A percentile compares a stretch with the other conserved stretches of the same genome.
Conservation (phyloP, 1,284 basidiomycete species). For the Kalmanozyma brasiliensis region DNA sequence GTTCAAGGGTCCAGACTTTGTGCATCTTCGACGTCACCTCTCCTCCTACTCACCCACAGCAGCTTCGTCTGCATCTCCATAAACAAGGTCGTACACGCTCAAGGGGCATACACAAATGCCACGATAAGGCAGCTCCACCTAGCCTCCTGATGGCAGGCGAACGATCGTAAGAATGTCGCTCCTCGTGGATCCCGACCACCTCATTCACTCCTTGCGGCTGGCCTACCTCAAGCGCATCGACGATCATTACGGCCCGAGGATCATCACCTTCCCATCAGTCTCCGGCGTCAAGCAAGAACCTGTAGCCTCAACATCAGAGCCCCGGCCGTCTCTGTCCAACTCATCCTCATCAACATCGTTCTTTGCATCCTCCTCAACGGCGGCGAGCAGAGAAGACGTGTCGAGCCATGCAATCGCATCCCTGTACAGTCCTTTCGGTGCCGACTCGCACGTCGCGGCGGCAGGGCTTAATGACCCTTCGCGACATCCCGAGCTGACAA, state of each 20-base stretch:
- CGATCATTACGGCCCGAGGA: conserved; percentile 53
- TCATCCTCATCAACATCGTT: conserved; percentile 27
- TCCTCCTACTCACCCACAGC: no score
- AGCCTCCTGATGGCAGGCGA: no score
- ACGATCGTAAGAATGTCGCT: conserved; percentile 35
- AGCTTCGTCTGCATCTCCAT: no score
- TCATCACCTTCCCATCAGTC: conserved; percentile 53
- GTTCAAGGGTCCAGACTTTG: conserved; percentile 28
- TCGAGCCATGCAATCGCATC: conserved; percentile 1
- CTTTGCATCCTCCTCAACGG: conserved; percentile 21
- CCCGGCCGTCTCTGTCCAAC: conserved; percentile 7
- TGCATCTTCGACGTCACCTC: conserved; percentile 6
- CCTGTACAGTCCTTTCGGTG: conserved; percentile 16
- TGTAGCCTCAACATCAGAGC: conserved; percentile 1
- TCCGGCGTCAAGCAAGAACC: conserved; percentile 6
- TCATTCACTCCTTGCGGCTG: conserved; percentile 57
- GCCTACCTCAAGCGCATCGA: conserved; percentile 60
- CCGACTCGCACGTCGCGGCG: conserved; percentile 49
- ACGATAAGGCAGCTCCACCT: no score
- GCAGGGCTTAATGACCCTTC: conserved; percentile 44
- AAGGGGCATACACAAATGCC: no score
- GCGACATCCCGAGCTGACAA: conserved; percentile 49
- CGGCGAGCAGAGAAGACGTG: conserved; percentile 5
- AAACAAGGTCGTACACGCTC: no score
- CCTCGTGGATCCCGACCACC: conserved; percentile 50